These are phyloP conservation scores for Colletotrichum aenigma DNA, from an alignment of 2,329 filamentous ascomycete genomes.

Conservation along the genomic window DNA sequence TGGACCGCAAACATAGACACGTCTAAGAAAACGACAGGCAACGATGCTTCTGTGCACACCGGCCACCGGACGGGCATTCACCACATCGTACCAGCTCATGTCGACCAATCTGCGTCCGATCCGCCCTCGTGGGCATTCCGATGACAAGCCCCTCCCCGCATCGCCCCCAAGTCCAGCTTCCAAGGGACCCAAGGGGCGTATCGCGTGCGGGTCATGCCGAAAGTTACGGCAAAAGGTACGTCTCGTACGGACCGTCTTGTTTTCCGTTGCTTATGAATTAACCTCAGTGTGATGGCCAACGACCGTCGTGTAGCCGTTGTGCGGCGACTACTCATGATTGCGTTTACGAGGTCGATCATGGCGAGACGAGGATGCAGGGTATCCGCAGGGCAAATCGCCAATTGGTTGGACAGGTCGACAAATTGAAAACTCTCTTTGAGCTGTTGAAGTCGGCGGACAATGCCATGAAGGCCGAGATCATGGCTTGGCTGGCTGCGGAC, in stretches of 20 bases:
- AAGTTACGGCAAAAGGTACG: slow-evolving; percentile 12
- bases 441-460: neutral
- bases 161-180: neutral
- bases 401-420: neutral
- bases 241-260: neutral
- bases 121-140: neutral
- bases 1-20: neutral
- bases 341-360: slow-evolving; percentile 5
- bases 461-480: neutral
- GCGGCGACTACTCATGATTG: neutral
- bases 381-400: slow-evolving; percentile 8
- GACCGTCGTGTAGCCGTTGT: neutral
- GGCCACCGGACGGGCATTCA: neutral
- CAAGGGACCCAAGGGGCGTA: neutral
- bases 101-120: neutral
- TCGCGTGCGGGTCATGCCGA: slow-evolving; percentile 6
- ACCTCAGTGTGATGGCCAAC: slow-evolving; percentile 3
- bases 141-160: neutral
- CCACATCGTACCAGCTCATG: neutral
- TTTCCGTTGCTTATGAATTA: neutral
- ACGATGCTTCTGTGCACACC: neutral
- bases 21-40: neutral
- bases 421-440: neutral
- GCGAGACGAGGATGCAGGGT: slow-evolving; percentile 15
- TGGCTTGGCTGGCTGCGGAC: neutral